Evolutionary conservation across 75 land plant genomes (phyloP).

Genomic region (Isoetes taiwanensis): DNA sequence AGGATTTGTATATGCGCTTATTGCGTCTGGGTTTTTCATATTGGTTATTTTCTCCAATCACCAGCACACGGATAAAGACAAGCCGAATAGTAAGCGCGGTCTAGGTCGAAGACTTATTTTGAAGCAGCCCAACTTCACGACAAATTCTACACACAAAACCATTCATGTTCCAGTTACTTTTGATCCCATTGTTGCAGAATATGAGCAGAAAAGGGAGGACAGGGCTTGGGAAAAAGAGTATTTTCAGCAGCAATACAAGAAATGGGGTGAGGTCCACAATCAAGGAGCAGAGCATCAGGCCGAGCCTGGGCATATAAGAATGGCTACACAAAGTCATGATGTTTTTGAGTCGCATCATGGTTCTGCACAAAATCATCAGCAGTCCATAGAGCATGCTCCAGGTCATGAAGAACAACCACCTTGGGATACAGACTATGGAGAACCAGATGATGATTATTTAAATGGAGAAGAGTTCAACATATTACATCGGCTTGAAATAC

Average conservation of each 20-base stretch:
- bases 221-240: conserved; percentile 64
- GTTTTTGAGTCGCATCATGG: not conserved
- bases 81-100: too few species aligned
- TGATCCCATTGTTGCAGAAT: conserved; percentile 71
- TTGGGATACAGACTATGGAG: conserved; percentile 42
- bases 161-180: conserved; percentile 35
- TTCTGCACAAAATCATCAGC: not conserved
- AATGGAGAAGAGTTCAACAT: conserved; percentile 81
- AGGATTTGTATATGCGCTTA: too few species aligned
- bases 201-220: conserved; percentile 65
- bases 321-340: too few species aligned
- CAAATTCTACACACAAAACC: not conserved
- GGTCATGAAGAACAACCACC: conserved; percentile 28
- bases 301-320: conserved; percentile 15
- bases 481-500: conserved; percentile 34
- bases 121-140: too few species aligned
- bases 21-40: too few species aligned
- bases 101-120: too few species aligned
- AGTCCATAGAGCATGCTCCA: conserved; percentile 8
- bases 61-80: too few species aligned
- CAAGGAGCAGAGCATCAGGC: conserved; percentile 16
- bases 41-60: too few species aligned
- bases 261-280: conserved; percentile 11
- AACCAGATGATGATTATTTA: conserved; percentile 68
- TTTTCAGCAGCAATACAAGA: conserved; percentile 24